Evolutionary conservation across 306 rosid genomes (phyloP).

Genomic region (Inga laurina): DNA sequence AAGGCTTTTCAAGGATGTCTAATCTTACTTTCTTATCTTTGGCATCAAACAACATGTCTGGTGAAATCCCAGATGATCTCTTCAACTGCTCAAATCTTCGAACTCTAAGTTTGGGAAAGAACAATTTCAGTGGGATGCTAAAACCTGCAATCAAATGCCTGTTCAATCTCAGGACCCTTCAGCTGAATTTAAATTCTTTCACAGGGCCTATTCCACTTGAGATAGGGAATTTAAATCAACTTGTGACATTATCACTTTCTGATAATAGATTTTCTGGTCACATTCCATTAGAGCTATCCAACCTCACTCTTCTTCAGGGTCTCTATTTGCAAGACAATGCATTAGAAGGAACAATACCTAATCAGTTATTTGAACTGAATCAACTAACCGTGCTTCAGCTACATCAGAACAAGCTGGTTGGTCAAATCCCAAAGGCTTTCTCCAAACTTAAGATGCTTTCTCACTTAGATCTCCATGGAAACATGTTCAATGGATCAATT

Average conservation of each 20-base stretch:
- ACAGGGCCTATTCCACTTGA: conserved; percentile 69
- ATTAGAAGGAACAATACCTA: conserved; percentile 73
- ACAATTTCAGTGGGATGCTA: conserved; percentile 59
- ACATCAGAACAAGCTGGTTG: conserved; percentile 62
- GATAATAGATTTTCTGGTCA: conserved; percentile 68
- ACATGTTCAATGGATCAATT: conserved; percentile 67
- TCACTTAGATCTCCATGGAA: conserved; percentile 61
- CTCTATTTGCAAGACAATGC: conserved; percentile 51
- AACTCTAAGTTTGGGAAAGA: conserved; percentile 48
- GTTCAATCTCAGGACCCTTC: conserved; percentile 45
- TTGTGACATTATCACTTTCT: conserved; percentile 47
- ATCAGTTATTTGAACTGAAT: conserved; percentile 53
- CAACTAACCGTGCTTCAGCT: conserved; percentile 46
- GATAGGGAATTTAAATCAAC: conserved; percentile 67
- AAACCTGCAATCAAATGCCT: conserved; percentile 66
- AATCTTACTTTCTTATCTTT: conserved; percentile 65
- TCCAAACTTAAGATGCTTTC: conserved; percentile 74
- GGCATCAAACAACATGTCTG: conserved; percentile 53
- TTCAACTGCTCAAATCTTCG: conserved; percentile 68
- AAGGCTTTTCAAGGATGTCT: conserved; percentile 57
- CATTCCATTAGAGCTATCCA: conserved; percentile 63
- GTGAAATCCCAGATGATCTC: conserved; percentile 81
- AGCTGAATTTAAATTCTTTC: conserved; percentile 50
- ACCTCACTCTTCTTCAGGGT: conserved; percentile 73
- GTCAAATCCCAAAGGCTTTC: conserved; percentile 70